Base-by-base conservation (phyloP, 1,139 yeast species). In the Nakaseomyces uthaithaninus region DNA sequence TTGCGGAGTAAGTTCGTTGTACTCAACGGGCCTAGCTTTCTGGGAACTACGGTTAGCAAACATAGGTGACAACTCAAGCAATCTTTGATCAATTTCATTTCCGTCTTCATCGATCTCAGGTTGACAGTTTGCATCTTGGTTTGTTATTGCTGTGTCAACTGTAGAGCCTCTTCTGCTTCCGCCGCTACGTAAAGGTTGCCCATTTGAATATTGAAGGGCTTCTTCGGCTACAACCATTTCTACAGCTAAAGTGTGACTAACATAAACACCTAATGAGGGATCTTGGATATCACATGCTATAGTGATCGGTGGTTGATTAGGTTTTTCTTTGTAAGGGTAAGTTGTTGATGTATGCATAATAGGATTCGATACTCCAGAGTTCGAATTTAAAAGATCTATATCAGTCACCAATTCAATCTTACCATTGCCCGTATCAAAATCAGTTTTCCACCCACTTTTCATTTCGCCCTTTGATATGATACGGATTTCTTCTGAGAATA, bases 181-280 rank as follows among this genome's bases (percentile, higher is more conserved):
- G 50, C 20, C 36, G 28, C 42, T 38, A 31, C 42, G 45, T 17
- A 55, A 36, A n/a, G 62, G 60, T 27, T 57, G 58, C 1, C 64
- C 64, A 41, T 56, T 55, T 1, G 57, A 46, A 39, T 60, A 55
- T 42, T 73, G 80, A 26, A 80, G 62, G 9, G 78, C 56, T 55
- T 91, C 98, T 62, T 91, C 98, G 1, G 95, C 95, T 33, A 91
- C 87, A n/a, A 89, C 84, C 42, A 86, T 74, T 61, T 91, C 98
- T 31, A 89, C 77, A 4, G 86, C 75, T 38, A 91, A 66, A 14
- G 77, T 69, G 58, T 91, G 98, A 36, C 70, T 67, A 1, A 86
- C 89, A 50, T 70, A 72, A 8, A 91, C 68, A 0, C 97, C 97
- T 42, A 80, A 64, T 3, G 76, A 77, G 1, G 93, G 83, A 56